A percentile compares a stretch with the other conserved stretches of the same genome.
Conservation (phyloP, 2,329 filamentous ascomycete genomes). For the Xylaria sp. region DNA sequence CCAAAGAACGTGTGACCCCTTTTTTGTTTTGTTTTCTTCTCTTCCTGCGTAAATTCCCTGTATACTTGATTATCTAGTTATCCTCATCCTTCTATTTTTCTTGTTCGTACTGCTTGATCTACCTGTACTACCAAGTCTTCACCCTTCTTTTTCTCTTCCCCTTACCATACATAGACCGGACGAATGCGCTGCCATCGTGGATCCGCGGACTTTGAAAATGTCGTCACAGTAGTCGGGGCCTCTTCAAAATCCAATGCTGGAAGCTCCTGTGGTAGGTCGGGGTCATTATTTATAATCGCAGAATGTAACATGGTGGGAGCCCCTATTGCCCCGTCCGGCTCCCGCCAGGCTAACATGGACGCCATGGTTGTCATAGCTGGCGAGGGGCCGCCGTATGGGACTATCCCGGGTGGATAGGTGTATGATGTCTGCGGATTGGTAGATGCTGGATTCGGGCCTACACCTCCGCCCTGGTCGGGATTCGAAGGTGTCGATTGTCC, state of each 20-base stretch:
- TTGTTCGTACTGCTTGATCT: conserved; percentile 19
- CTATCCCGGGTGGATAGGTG: conserved; percentile 41
- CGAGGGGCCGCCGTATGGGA: conserved; percentile 42
- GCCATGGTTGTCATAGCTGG: conserved; percentile 42
- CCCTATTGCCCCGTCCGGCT: conserved; percentile 36
- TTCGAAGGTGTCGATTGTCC: conserved; percentile 25
- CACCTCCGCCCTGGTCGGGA: conserved; percentile 19
- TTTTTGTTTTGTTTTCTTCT: background rate
- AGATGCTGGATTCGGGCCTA: conserved; percentile 21
- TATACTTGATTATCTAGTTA: conserved; percentile 18
- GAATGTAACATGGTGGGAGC: conserved; percentile 35
- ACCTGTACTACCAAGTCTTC: background rate
- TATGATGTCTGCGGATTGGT: conserved; percentile 38
- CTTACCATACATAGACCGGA: conserved; percentile 36
- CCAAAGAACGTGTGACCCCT: conserved; percentile 34
- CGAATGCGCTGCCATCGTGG: conserved; percentile 37
- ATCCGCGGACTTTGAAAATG: conserved; percentile 11
- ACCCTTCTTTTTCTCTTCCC: background rate
- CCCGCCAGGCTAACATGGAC: conserved; percentile 42
- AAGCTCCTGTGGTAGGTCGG: conserved; percentile 2
- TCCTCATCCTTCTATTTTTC: conserved; percentile 11
- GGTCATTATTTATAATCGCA: conserved; percentile 21
- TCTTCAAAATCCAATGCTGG: conserved; percentile 33
- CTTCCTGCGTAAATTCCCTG: conserved; percentile 17
- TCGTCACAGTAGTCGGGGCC: conserved; percentile 26